Conservation (phyloP, 768 basidiomycete genomes). For the Trametes elegans region DNA sequence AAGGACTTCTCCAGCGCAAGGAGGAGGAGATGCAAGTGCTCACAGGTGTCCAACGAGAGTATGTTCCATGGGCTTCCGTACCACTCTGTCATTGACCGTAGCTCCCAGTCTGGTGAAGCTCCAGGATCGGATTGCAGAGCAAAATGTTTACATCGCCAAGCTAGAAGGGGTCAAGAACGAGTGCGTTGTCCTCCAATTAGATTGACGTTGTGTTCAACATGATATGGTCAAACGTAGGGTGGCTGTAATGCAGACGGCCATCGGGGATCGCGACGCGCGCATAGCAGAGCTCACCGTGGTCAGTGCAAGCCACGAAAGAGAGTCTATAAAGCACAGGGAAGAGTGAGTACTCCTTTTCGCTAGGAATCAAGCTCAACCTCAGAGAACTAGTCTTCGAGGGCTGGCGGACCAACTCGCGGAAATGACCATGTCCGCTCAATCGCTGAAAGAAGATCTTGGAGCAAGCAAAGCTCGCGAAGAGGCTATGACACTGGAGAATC, state of each 20-base stretch:
- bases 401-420: constrained; percentile 7
- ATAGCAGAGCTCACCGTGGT: constrained; percentile 3
- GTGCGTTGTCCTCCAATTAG: constrained; percentile 7
- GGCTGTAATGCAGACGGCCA: background rate
- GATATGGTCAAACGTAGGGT: no score
- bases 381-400: background rate
- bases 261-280: constrained; percentile 1
- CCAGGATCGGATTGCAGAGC: background rate
- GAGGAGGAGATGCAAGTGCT: constrained; percentile 13
- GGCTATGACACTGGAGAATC: background rate
- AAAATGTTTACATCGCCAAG: constrained; percentile 1
- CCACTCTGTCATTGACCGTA: background rate
- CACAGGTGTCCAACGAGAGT: constrained; percentile 11
- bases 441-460: background rate
- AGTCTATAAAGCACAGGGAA: no score
- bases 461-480: constrained; percentile 13
- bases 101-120: constrained; percentile 5
- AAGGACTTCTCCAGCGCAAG: constrained; percentile 2
- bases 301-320: background rate
- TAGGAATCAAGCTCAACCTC: no score
- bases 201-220: background rate
- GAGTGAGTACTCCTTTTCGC: no score
- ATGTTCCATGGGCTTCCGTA: background rate
- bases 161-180: constrained; percentile 7
- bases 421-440: background rate